phyloP scores from a whole-genome alignment of 106 monocot species.

The Dendrobium nobile region DNA sequence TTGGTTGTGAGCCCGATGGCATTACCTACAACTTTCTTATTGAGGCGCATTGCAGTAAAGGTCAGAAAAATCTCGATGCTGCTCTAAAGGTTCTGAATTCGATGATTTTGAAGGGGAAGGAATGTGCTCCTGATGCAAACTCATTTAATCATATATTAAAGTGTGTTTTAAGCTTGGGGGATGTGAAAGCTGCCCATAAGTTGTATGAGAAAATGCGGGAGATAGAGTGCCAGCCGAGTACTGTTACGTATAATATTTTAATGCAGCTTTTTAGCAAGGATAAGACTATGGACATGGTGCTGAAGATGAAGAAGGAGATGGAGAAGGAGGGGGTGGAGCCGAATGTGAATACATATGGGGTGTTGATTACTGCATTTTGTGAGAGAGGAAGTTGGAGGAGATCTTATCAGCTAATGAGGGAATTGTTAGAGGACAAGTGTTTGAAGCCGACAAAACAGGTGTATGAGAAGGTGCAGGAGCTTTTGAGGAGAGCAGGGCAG shows the following conservation, averaged over 20 bases:
- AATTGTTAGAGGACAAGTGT: conserved; percentile 84
- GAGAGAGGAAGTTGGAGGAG: conserved; percentile 80
- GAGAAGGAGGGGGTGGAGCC: conserved; percentile 76
- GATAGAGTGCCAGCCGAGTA: conserved; percentile 45
- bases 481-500: conserved; percentile 64
- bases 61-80: conserved; percentile 62
- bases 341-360: conserved; percentile 79
- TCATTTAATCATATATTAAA: conserved; percentile 83
- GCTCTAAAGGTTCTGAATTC: conserved; percentile 72
- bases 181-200: conserved; percentile 60
- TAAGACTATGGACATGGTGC: conserved; percentile 85
- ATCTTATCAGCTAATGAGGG: conserved; percentile 60
- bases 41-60: conserved; percentile 57
- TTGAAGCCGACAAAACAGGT: conserved; percentile 45
- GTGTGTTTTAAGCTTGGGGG: conserved; percentile 36
- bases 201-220: conserved; percentile 73
- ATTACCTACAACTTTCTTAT: conserved; percentile 92
- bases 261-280: conserved; percentile 67
- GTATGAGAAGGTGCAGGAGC: conserved; percentile 42
- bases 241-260: conserved; percentile 73
- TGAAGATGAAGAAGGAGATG: conserved; percentile 95
- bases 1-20: conserved; percentile 55
- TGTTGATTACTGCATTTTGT: conserved; percentile 64
- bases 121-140: conserved; percentile 45
- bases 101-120: conserved; percentile 52